Conservation (phyloP, 75 land plant species). For the Larix kaempferi region DNA sequence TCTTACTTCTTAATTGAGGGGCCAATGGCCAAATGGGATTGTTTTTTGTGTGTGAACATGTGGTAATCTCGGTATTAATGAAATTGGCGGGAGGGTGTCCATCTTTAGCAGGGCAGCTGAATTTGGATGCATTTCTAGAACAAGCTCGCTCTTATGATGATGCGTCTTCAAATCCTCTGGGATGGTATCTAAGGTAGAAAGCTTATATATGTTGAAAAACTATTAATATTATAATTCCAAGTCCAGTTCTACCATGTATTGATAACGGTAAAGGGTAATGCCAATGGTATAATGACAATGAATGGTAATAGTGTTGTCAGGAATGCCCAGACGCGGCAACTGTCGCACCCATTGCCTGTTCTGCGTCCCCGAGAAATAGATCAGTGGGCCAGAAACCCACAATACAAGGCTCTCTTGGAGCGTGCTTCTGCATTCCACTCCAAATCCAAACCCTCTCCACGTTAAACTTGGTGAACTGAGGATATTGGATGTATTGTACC, state of each 20-base stretch:
- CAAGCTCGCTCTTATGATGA: constrained; percentile 93
- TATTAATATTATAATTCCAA: neutral
- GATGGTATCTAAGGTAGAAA: constrained; percentile 82
- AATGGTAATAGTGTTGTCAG: constrained; percentile 22
- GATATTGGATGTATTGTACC: neutral
- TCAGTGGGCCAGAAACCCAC: constrained; percentile 72
- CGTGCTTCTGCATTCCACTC: constrained; percentile 21
- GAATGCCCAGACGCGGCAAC: constrained; percentile 91
- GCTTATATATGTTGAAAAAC: neutral
- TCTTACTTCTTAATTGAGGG: neutral
- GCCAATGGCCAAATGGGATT: neutral
- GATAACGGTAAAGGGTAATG: too few species aligned
- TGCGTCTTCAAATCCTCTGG: constrained; percentile 82
- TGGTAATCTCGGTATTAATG: constrained; percentile 89
- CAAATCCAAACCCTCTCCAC: neutral
- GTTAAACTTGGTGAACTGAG: neutral
- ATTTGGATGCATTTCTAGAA: constrained; percentile 88
- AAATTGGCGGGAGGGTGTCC: constrained; percentile 94
- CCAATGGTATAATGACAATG: neutral
- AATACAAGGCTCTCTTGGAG: constrained; percentile 52
- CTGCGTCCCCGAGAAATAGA: constrained; percentile 85
- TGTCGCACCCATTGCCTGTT: constrained; percentile 90
- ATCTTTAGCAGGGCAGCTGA: constrained; percentile 81
- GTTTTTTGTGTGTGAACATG: constrained; percentile 46
- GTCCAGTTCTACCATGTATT: neutral